Evolutionary conservation across 345 rosid genomes (phyloP).

Genomic region (Cardamine chenopodiifolia): DNA sequence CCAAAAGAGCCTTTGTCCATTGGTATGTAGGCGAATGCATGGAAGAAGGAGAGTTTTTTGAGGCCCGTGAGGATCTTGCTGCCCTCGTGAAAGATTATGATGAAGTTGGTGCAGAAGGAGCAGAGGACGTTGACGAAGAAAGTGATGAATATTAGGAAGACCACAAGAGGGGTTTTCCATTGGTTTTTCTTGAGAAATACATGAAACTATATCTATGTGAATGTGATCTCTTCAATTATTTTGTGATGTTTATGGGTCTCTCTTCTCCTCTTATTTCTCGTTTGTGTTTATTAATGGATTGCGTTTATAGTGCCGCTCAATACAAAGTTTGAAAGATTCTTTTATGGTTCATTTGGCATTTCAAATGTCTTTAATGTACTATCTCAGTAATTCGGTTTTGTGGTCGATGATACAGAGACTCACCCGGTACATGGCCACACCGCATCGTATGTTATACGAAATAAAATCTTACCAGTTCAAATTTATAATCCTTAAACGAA

Average conservation of each 20-base stretch:
- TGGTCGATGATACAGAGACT: neutral
- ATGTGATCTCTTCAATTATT: neutral
- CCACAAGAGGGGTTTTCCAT: no score
- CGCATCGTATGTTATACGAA: neutral
- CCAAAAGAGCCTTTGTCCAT: slow-evolving; percentile 83
- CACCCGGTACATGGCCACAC: neutral
- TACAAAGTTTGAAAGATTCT: neutral
- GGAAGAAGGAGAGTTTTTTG: slow-evolving; percentile 93
- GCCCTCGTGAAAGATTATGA: no score
- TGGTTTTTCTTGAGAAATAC: no score
- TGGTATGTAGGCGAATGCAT: slow-evolving; percentile 95
- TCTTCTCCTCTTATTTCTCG: neutral
- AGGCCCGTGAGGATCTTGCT: slow-evolving; percentile 89
- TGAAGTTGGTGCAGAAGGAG: no score
- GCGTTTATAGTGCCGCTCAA: neutral
- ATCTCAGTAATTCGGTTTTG: neutral
- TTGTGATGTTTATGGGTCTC: slow-evolving; percentile 1
- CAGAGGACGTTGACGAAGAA: no score
- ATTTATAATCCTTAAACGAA: neutral
- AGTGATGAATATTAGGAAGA: no score
- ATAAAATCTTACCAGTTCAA: neutral
- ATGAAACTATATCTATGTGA: neutral
- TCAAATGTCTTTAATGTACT: neutral
- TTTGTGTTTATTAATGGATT: neutral
- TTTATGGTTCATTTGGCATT: neutral